Evolutionary conservation across 352 stramenopile species (phyloP).

Genomic region (Phytophthora litchii): DNA sequence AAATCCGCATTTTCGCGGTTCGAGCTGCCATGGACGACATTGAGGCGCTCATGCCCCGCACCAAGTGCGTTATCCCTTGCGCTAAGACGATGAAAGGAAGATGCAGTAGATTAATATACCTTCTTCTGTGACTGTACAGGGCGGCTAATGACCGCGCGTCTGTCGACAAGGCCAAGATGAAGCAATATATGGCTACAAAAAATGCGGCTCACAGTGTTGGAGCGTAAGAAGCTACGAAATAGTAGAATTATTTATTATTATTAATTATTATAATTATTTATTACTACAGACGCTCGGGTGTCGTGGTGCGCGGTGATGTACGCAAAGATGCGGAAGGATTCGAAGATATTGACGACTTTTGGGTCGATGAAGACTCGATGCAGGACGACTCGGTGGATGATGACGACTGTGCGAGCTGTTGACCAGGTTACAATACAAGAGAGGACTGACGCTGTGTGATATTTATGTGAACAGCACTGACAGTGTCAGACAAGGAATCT

Average conservation of each 20-base stretch:
- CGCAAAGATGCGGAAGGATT: slow-evolving; percentile 82
- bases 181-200: slow-evolving; percentile 65
- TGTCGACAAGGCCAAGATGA: slow-evolving; percentile 57
- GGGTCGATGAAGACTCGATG: slow-evolving; percentile 66
- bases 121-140: slow-evolving; percentile 18
- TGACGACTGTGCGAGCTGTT: slow-evolving; percentile 31
- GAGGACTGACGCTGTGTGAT: not conserved
- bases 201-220: slow-evolving; percentile 38
- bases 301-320: slow-evolving; percentile 68
- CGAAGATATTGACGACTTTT: slow-evolving; percentile 90
- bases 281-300: slow-evolving; percentile 47
- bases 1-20: not conserved
- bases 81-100: not conserved
- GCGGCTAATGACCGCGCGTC: slow-evolving; percentile 48
- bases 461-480: slow-evolving; percentile 30
- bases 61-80: slow-evolving; percentile 44
- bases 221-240: slow-evolving; percentile 17
- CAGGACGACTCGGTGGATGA: slow-evolving; percentile 44
- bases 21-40: slow-evolving; percentile 52
- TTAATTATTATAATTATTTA: slow-evolving; percentile 6
- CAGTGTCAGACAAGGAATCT: slow-evolving; percentile 46
- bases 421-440: not conserved
- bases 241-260: slow-evolving; percentile 6
- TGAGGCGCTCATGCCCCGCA: slow-evolving; percentile 73
- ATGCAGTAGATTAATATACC: not conserved